These are phyloP conservation scores for barrel medic (Medicago truncatula) DNA, from an alignment of 306 rosid species.

Conservation along the genomic window DNA sequence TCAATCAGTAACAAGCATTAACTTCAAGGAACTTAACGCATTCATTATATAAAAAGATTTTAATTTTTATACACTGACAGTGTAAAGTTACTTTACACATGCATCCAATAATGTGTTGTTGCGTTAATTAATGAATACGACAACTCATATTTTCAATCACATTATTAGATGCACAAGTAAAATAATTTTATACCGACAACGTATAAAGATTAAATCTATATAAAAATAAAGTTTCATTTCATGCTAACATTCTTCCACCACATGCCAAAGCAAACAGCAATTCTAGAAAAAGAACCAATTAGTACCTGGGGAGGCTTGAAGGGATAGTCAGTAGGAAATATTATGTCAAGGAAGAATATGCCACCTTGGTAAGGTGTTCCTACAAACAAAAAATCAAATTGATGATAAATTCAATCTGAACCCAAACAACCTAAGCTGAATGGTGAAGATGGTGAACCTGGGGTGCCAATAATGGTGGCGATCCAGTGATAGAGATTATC, in stretches of 20 bases:
- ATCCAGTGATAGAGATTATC: constrained; percentile 96
- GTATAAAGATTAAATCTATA: no score
- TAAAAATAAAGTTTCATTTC: not conserved
- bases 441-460: constrained; percentile 49
- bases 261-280: not conserved
- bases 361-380: constrained; percentile 93
- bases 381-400: constrained; percentile 28
- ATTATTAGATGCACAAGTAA: no score
- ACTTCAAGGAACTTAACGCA: not conserved
- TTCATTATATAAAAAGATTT: no score
- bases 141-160: no score
- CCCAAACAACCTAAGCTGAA: not conserved
- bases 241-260: not conserved
- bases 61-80: no score
- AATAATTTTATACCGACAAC: no score
- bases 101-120: no score
- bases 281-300: not conserved
- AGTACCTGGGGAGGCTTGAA: constrained; percentile 85
- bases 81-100: no score
- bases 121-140: no score
- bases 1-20: no score
- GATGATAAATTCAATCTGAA: not conserved
- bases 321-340: constrained; percentile 84
- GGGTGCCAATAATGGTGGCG: constrained; percentile 82
- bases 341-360: constrained; percentile 80